Base-by-base conservation (phyloP, 2,329 filamentous ascomycete genomes). In the Penicillium olsonii region DNA sequence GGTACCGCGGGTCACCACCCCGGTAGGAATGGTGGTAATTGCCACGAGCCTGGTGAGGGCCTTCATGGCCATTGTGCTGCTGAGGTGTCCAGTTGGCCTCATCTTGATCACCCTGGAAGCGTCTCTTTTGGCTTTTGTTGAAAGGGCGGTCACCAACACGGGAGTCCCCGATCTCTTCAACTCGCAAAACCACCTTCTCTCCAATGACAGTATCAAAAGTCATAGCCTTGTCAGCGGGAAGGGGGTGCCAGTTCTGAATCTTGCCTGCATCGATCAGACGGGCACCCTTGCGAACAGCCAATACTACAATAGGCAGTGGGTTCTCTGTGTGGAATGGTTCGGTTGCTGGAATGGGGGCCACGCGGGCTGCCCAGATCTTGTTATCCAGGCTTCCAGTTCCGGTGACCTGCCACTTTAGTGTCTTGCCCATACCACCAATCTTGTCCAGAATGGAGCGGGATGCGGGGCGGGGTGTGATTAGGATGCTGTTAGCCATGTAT, bases 371-470 rank as follows among this genome's bases (percentile, higher is more conserved):
- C 92, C 92, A 99, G 33, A 97, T 81, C 60, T 82, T 87, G 67
- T 91, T 86, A 52, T 96, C 87, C 57, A 83, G 84, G 57, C 81
- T 84, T 0, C 84, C 90, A 5, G 87, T 84, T 31, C 86, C 90
- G 0, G 84, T 88, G 4, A 96, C 86, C 68, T 89, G 84, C 90
- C 92, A 99, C 34, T 77, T 84, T 72, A 95, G 81, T 70, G 87
- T 92, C 61, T 83, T 85, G 27, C 91, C 90, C 64, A 96, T 84
- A 22, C 92, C 92, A 35, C 94, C 94, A 10, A 94, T 87, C 69
- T 90, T 94, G 44, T 88, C 82, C 26, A 96, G 75, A 18, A 95
- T 86, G 56, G 79, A 82, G 42, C 81, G 78, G 2, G 87, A 84
- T 42, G 87, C 89, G 0, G 87, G 84, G 10, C 88, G 85, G 1